phyloP scores from a whole-genome alignment of 2,329 filamentous ascomycete genomes.

The Botryosphaeria dothidea region DNA sequence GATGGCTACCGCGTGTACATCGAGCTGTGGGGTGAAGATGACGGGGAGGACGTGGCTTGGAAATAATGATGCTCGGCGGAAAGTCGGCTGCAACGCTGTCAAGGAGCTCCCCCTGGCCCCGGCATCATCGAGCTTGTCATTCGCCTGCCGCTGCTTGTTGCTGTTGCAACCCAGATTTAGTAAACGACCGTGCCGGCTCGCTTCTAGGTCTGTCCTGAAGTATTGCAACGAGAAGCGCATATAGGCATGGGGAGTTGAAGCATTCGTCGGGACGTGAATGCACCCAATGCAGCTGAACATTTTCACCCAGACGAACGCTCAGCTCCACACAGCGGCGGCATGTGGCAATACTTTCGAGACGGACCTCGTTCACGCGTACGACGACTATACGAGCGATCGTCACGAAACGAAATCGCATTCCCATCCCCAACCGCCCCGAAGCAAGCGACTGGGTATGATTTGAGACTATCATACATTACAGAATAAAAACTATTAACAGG shows the following conservation, averaged over 20 bases:
- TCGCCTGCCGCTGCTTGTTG: background rate
- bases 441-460: conserved; percentile 14
- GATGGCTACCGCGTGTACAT: conserved; percentile 1
- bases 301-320: too few relatives aligned
- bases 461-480: conserved; percentile 41
- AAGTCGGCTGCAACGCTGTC: conserved; percentile 3
- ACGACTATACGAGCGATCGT: conserved; percentile 9
- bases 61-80: conserved; percentile 14
- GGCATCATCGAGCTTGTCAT: background rate
- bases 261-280: too few relatives aligned
- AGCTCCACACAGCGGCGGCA: too few relatives aligned
- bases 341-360: too few relatives aligned
- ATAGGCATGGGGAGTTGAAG: too few relatives aligned
- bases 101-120: conserved; percentile 5
- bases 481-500: conserved; percentile 44
- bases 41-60: background rate
- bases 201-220: too few relatives aligned
- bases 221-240: too few relatives aligned
- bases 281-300: too few relatives aligned
- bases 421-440: conserved; percentile 29
- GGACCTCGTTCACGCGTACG: background rate
- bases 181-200: background rate
- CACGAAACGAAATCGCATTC: conserved; percentile 33
- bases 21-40: background rate
- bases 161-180: background rate